Evolutionary conservation across 2,329 filamentous ascomycete genomes (phyloP), one percentile per base, ranked within the genome.

Genomic region (Thelonectria rubi): DNA sequence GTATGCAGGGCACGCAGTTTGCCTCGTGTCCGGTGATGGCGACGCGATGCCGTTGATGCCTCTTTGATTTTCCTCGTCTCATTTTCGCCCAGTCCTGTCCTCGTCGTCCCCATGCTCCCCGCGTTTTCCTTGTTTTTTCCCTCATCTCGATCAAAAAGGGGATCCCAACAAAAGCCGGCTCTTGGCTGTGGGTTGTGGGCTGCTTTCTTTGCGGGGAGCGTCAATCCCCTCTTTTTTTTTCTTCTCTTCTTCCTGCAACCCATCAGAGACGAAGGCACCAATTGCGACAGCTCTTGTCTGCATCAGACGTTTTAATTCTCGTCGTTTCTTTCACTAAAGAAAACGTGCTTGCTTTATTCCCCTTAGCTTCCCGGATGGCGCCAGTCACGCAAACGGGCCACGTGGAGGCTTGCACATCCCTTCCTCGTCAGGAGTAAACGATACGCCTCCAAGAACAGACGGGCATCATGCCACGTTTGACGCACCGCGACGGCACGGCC

Each of bases 391-490:
- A 18, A 32, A 34, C 17, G 45, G 48, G 49, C 54, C 59, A 62
- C 59, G 59, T 62, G 59, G 43, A 53, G 37, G 32, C 21, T 11
- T 24, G 49, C 32, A 49, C 30, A 62, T 62, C 59, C 26, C 47
- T 58, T 39, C 59, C 59, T 12, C n/a, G 32, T 32, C n/a, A 4
- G 54, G 49, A 43, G 34, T 48, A 47, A n/a, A n/a, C n/a, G n/a
- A n/a, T n/a, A n/a, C n/a, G n/a, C n/a, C n/a, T 55, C 37, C 2
- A 60, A 26, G 37, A 47, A 37, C 6, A 37, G 26, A 43, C 47
- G 20, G 46, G 14, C 40, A 70, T 67, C 46, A 53, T 65, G 53
- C 62, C 66, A 62, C 55, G 48, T 45, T 56, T 5, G 47, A 66
- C 39, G 60, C 64, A 47, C 51, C 32, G 20, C 47, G 49, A 65